These are phyloP conservation scores for Aspergillus quadricinctus DNA, from an alignment of 2,329 filamentous ascomycete genomes.

Conservation along the genomic window DNA sequence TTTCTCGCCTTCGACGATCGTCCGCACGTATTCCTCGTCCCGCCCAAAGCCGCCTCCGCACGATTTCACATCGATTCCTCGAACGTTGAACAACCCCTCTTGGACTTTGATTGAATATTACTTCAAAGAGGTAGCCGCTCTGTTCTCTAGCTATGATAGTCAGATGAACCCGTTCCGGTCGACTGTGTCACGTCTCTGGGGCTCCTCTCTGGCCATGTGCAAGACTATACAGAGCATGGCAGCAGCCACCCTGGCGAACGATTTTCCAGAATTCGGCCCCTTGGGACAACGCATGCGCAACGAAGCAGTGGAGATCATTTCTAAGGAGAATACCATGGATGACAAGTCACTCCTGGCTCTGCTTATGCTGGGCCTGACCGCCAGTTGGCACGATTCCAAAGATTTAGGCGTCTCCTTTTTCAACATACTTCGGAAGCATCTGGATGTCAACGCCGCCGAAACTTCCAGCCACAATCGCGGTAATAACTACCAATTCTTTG, in stretches of 20 bases:
- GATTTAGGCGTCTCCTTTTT: conserved; percentile 54
- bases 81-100: conserved; percentile 45
- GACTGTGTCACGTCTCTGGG: conserved; percentile 55
- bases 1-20: conserved; percentile 31
- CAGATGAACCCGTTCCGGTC: conserved; percentile 58
- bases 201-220: conserved; percentile 55
- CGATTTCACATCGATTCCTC: conserved; percentile 34
- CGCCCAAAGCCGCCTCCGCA: conserved; percentile 16
- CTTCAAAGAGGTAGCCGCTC: conserved; percentile 57
- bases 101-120: conserved; percentile 60
- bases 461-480: conserved; percentile 14
- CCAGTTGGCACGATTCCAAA: conserved; percentile 56
- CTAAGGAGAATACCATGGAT: conserved; percentile 45
- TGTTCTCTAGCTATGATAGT: conserved; percentile 64
- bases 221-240: conserved; percentile 63
- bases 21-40: conserved; percentile 30
- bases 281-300: conserved; percentile 50
- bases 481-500: conserved; percentile 51
- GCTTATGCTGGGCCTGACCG: conserved; percentile 56
- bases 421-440: conserved; percentile 37
- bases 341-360: conserved; percentile 56
- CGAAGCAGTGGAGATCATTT: conserved; percentile 50
- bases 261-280: conserved; percentile 51
- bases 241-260: conserved; percentile 56
- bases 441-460: conserved; percentile 39